Evolutionary conservation across 768 basidiomycete species (phyloP), one percentile per base, ranked within the genome.

Genomic region (Rickenella mellea): DNA sequence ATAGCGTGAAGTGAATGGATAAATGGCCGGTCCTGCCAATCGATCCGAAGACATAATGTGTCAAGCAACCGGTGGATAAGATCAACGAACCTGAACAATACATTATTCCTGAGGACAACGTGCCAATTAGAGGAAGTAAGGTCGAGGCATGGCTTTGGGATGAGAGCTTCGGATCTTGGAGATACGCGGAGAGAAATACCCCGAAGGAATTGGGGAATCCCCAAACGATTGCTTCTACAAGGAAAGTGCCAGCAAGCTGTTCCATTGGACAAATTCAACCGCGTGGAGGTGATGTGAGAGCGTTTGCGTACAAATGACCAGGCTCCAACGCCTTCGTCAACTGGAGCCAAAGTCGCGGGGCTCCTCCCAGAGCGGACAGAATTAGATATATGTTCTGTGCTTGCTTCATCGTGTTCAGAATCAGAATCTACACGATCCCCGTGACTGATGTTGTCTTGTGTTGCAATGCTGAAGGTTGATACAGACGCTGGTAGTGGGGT

Each of bases 141-240:
- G 51, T 32, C 9, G 40, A 26, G 14, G 53, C 53, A 36, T 48
- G 37, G 6, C 22, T 15, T 27, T 52, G 51, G 15, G 47, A 43
- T 2, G 52, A 25, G 15, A 46, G 50, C n/a, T 29, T 21, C 7
- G 51, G 47, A 28, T 55, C 49, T 37, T 51, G 46, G 24, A 52
- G 45, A 41, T 59, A 60, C 24, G 53, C 43, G 25, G 53, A 35
- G 25, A 60, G 49, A 40, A 59, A 59, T 8, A 55, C 52, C 17
- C 58, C 59, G 30, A 52, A 59, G 20, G 56, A 53, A 27, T 51
- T 58, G n/a, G 59, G 59, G 42, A 58, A 55, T n/a, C 43, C 55
- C 56, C 58, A 59, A 21, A 55, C 50, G 28, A 59, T 43, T n/a
- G 45, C 46, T 25, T 55, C 57, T 6, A 58, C 47, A 27, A 58